Percentiles rank a stretch among this genome's conserved stretches.
Evolutionary conservation across 2,329 filamentous ascomycete genomes (phyloP).

Genomic region (Elsinoe australis): DNA sequence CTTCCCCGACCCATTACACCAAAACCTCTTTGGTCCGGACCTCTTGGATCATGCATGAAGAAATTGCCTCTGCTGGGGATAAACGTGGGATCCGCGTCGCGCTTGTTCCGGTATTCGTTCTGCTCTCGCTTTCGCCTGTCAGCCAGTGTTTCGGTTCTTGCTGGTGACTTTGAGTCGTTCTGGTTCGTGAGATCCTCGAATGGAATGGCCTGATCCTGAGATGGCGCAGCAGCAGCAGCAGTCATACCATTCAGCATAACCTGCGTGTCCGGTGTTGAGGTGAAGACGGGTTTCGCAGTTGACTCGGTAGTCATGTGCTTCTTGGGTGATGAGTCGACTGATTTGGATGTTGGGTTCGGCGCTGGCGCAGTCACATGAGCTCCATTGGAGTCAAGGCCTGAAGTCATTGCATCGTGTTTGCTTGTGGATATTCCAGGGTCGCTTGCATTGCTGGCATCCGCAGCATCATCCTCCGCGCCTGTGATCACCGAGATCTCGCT

Average conservation of each 20-base stretch:
- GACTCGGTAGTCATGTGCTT: constrained; percentile 7
- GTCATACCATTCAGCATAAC: constrained; percentile 54
- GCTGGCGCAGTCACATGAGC: constrained; percentile 20
- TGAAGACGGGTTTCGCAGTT: constrained; percentile 27
- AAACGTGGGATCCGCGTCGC: constrained; percentile 84
- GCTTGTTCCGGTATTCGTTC: constrained; percentile 80
- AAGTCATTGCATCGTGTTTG: not conserved
- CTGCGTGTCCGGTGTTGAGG: constrained; percentile 49
- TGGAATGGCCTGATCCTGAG: constrained; percentile 27
- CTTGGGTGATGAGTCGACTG: constrained; percentile 2
- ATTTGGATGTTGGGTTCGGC: not conserved
- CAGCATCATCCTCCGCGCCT: constrained; percentile 48
- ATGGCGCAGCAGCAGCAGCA: constrained; percentile 36
- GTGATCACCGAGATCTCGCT: constrained; percentile 54
- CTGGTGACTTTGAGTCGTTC: constrained; percentile 38
- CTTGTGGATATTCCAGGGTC: constrained; percentile 45
- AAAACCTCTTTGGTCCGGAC: constrained; percentile 70
- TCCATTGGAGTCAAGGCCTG: constrained; percentile 13
- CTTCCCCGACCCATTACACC: constrained; percentile 60
- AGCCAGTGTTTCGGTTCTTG: constrained; percentile 48
- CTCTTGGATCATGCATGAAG: constrained; percentile 89
- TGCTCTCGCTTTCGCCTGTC: constrained; percentile 76
- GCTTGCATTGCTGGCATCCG: constrained; percentile 36
- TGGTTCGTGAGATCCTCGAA: constrained; percentile 3
- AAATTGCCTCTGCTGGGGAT: constrained; percentile 91